A percentile compares a stretch with the other conserved stretches of the same genome.
Conservation (phyloP, 495 filamentous ascomycete genomes). For the Apodospora peruviana region DNA sequence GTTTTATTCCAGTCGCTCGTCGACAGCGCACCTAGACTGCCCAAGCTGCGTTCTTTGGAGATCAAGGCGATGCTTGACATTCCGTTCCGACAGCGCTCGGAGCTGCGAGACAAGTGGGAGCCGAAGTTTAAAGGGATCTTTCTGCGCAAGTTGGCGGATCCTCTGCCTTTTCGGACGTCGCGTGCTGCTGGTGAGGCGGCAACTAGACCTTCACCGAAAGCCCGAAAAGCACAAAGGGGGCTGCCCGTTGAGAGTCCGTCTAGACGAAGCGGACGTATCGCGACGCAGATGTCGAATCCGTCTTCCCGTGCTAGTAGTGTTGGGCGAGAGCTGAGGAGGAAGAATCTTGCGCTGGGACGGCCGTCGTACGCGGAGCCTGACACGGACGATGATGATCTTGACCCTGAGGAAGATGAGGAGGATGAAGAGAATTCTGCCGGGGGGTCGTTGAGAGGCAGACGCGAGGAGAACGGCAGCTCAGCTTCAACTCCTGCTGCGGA, state of each 20-base stretch:
- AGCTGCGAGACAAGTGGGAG: constrained; percentile 68
- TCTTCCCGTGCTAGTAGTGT: constrained; percentile 20
- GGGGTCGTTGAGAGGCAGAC: neutral
- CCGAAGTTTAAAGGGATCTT: constrained; percentile 59
- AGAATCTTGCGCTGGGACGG: neutral
- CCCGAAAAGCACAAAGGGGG: neutral
- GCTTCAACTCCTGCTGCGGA: neutral
- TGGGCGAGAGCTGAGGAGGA: constrained; percentile 13
- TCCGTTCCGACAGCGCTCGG: constrained; percentile 71
- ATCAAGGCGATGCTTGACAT: constrained; percentile 70
- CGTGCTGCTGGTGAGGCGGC: constrained; percentile 2
- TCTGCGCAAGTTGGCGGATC: constrained; percentile 48
- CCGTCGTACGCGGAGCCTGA: constrained; percentile 27
- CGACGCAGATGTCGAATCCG: constrained; percentile 5
- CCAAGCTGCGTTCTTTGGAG: constrained; percentile 56
- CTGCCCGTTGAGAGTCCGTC: neutral
- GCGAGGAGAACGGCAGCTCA: no score
- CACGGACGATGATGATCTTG: constrained; percentile 21
- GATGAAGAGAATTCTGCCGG: neutral
- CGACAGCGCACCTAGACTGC: constrained; percentile 57
- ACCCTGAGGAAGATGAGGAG: neutral
- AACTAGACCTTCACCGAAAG: neutral
- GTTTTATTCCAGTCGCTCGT: constrained; percentile 72
- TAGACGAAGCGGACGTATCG: constrained; percentile 22
- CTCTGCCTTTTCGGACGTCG: constrained; percentile 31